Evolutionary conservation across 352 stramenopile genomes (phyloP), one percentile per base, ranked within the genome.

Genomic region (Globisporangium sylvaticum): DNA sequence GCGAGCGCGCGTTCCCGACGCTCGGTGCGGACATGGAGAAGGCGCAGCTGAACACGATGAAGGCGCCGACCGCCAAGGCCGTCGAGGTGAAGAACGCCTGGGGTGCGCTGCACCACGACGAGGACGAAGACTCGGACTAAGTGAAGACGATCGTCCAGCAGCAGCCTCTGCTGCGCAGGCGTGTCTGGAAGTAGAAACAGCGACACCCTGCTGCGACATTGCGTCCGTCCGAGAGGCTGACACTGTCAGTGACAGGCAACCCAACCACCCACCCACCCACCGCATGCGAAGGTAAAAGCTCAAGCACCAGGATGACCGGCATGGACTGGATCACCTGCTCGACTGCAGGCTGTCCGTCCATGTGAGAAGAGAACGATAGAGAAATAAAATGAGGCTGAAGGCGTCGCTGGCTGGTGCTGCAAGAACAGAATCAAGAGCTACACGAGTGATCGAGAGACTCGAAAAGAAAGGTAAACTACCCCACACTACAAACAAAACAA

Each of bases 31-130:
- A 90, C 64, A 56, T 73, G 24, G 62, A 72, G 25, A 81, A 81
- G 53, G 75, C 72, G 10, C 78, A 89, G 56, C 64, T 92, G 25
- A 81, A 72, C 69, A 78, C 54, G 65, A 94, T 91, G 81, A 89
- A 91, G 72, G 81, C 81, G 10, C 79, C 77, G 18, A 72, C 68
- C 39, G 68, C 69, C 52, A 90, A 90, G 67, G 77, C 75, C 15
- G 83, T 94, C 44, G 75, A 74, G 62, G 90, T 83, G 31, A 90
- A 89, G 69, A 94, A 94, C 62, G 81, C 70, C 62, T 94, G 85
- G 85, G 68, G 80, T 3, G 77, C 83, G 67, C 74, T 94, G 27
- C 66, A 84, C 68, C 77, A 91, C 64, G 74, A 75, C n/a, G 78
- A 90, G 34, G 79, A 88, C 52, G 78, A 91, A 31, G 80, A 88